Conservation (phyloP, 179 eudicot species). For the Amaranthus tricolor region DNA sequence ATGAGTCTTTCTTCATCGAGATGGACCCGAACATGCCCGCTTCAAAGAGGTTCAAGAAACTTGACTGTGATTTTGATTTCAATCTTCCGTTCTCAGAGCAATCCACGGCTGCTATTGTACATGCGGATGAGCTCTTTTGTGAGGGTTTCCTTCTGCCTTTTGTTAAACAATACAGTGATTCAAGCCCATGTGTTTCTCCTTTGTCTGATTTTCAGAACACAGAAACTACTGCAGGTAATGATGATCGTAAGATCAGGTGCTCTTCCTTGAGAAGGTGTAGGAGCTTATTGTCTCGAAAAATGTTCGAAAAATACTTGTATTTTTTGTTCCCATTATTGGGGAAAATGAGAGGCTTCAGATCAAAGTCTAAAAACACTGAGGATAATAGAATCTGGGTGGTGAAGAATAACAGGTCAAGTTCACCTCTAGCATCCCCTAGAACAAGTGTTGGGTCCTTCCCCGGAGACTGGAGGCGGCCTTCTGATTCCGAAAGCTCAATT, state of each 20-base stretch:
- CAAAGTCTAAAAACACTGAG: constrained; percentile 22
- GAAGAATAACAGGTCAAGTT: constrained; percentile 25
- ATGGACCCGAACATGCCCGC: constrained; percentile 82
- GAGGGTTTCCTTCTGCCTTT: constrained; percentile 54
- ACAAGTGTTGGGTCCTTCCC: constrained; percentile 50
- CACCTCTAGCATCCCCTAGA: constrained; percentile 53
- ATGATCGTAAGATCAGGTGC: constrained; percentile 31
- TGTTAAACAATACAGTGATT: constrained; percentile 16
- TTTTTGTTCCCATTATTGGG: constrained; percentile 46
- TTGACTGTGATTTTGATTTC: constrained; percentile 45
- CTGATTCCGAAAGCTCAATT: constrained; percentile 83
- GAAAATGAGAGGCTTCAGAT: constrained; percentile 37
- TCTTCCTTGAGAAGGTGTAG: constrained; percentile 61
- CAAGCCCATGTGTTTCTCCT: constrained; percentile 24
- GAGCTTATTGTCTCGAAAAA: constrained; percentile 44
- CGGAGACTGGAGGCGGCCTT: constrained; percentile 59
- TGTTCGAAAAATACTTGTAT: constrained; percentile 48
- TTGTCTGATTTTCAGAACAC: constrained; percentile 19
- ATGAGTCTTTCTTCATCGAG: constrained; percentile 73
- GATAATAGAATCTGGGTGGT: constrained; percentile 25
- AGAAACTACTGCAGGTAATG: constrained; percentile 11
- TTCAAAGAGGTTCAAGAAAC: constrained; percentile 56
- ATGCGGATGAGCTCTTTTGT: constrained; percentile 73
- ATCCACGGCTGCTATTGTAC: constrained; percentile 41
- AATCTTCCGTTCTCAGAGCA: constrained; percentile 42